Conservation (phyloP, 139 green algal genomes). For the Chlamydomonas eustigma region DNA sequence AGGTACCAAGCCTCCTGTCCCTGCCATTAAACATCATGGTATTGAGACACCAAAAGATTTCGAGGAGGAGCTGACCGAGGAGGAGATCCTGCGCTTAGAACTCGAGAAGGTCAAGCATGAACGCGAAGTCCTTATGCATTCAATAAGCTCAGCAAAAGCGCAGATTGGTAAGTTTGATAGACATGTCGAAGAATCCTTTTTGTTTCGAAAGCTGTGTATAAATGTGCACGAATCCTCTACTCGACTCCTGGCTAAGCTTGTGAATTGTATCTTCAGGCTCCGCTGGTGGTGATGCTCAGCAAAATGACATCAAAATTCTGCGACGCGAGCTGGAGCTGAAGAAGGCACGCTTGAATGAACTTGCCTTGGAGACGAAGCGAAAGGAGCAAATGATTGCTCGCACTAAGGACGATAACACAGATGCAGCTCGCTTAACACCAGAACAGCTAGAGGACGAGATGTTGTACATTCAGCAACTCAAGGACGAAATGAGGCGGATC, state of each 20-base stretch:
- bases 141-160: constrained; percentile 55
- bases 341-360: constrained; percentile 78
- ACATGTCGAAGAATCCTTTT: neutral
- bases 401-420: constrained; percentile 48
- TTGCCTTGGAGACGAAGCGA: constrained; percentile 39
- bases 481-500: constrained; percentile 62
- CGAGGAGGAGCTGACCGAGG: constrained; percentile 69
- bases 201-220: neutral
- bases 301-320: constrained; percentile 68
- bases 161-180: constrained; percentile 35
- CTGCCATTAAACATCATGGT: neutral
- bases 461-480: constrained; percentile 50
- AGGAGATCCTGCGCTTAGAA: constrained; percentile 66
- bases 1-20: neutral
- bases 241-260: neutral
- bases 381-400: constrained; percentile 26
- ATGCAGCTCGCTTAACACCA: constrained; percentile 31
- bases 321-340: constrained; percentile 75
- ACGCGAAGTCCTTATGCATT: constrained; percentile 63
- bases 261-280: constrained; percentile 42
- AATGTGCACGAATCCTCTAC: neutral
- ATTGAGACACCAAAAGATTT: constrained; percentile 48
- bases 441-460: constrained; percentile 35
- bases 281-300: constrained; percentile 73
- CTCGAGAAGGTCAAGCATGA: constrained; percentile 80